Conservation (phyloP, 1,139 yeast species). For the Kluyveromyces sp. region DNA sequence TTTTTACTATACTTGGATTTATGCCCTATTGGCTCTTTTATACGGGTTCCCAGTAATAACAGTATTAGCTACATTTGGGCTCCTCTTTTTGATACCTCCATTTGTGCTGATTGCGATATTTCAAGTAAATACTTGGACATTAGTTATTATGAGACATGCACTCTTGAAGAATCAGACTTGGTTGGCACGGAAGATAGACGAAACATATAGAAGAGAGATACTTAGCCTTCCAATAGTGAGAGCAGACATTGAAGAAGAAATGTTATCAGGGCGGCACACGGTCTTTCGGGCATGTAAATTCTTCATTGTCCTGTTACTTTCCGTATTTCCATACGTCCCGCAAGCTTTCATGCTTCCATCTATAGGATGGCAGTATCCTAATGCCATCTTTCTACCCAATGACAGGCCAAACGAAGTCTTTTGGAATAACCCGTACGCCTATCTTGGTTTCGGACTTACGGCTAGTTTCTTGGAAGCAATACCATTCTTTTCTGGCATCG, state of each 20-base stretch:
- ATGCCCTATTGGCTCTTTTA: background rate
- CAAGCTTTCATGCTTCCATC: constrained; percentile 23
- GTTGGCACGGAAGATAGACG: constrained; percentile 6
- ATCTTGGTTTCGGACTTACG: constrained; percentile 27
- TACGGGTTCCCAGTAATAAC: background rate
- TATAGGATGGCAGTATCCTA: constrained; percentile 20
- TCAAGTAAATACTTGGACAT: constrained; percentile 7
- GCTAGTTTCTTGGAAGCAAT: constrained; percentile 29
- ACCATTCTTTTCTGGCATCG: constrained; percentile 27
- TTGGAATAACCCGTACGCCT: constrained; percentile 20
- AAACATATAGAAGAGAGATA: constrained; percentile 1
- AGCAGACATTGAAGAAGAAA: background rate
- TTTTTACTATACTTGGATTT: constrained; percentile 6
- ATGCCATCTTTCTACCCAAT: constrained; percentile 7
- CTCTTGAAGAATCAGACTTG: constrained; percentile 5
- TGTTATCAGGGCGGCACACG: background rate
- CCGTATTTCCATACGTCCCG: constrained; percentile 27
- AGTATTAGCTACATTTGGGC: constrained; percentile 1
- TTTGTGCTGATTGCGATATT: constrained; percentile 2
- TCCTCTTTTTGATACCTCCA: constrained; percentile 4
- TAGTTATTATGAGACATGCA: constrained; percentile 4
- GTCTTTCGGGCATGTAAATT: background rate
- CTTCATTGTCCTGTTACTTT: constrained; percentile 12
- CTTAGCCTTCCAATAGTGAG: background rate
- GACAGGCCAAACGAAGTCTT: constrained; percentile 10